Conservation (phyloP, 805 yeast species). For the Lachancea lanzarotensis region DNA sequence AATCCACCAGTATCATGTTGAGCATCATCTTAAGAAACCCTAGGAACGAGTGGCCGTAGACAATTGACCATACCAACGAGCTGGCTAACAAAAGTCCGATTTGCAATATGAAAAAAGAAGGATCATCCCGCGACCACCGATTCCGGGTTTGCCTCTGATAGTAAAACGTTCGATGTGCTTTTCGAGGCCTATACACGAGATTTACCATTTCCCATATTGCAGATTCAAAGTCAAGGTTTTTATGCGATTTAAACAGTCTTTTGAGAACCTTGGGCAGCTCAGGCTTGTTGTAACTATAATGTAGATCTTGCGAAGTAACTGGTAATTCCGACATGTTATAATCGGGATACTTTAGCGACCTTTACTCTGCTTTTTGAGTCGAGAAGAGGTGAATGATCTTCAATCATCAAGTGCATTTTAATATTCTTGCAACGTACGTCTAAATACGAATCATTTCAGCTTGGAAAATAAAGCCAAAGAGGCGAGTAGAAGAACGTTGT, state of each 20-base stretch:
- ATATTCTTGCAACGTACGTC: too few species aligned
- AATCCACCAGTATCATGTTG: constrained; percentile 82
- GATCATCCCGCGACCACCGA: constrained; percentile 88
- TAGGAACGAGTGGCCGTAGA: constrained; percentile 58
- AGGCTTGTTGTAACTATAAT: neutral
- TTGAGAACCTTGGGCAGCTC: constrained; percentile 32
- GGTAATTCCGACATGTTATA: constrained; percentile 9
- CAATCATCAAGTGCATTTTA: too few species aligned
- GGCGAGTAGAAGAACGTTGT: too few species aligned
- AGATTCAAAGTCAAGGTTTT: constrained; percentile 80
- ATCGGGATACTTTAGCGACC: neutral
- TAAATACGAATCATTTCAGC: too few species aligned
- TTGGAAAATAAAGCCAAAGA: too few species aligned
- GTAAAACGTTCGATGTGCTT: constrained; percentile 74
- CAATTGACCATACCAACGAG: constrained; percentile 87
- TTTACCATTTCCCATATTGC: constrained; percentile 88
- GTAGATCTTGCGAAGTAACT: constrained; percentile 7
- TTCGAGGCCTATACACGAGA: constrained; percentile 65
- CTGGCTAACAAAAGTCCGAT: constrained; percentile 60
- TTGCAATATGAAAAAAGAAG: constrained; percentile 72
- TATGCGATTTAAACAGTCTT: constrained; percentile 59
- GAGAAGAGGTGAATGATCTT: too few species aligned
- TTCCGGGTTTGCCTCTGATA: constrained; percentile 75
- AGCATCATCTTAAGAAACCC: constrained; percentile 61
- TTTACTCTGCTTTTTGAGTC: too few species aligned